Percentiles rank a stretch among this genome's conserved stretches.
phyloP scores from a whole-genome alignment of 2,329 filamentous ascomycete species.

The Plectosphaerella plurivora region DNA sequence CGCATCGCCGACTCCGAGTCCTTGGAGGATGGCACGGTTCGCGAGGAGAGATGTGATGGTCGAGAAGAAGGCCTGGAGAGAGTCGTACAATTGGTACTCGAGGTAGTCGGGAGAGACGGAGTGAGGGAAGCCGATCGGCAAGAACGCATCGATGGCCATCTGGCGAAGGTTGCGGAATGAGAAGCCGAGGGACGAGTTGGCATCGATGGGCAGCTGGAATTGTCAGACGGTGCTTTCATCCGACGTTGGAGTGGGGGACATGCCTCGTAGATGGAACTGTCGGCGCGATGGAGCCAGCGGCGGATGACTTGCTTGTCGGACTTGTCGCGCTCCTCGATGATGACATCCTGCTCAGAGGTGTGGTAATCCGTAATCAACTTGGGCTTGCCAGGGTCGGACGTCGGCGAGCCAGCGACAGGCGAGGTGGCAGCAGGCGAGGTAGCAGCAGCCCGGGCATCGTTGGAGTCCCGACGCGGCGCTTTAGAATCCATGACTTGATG shows the following conservation, averaged over 20 bases:
- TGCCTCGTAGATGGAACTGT: constrained; percentile 3
- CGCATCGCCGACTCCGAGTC: constrained; percentile 78
- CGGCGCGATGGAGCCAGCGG: constrained; percentile 4
- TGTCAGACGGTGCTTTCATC: background rate
- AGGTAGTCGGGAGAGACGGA: constrained; percentile 84
- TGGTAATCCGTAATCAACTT: background rate
- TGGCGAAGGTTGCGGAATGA: constrained; percentile 4
- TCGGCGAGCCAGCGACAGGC: background rate
- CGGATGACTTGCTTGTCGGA: constrained; percentile 1
- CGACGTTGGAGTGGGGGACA: background rate
- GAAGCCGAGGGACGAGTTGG: constrained; percentile 9
- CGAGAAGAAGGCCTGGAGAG: constrained; percentile 78
- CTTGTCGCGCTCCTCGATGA: constrained; percentile 6
- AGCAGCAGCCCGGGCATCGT: too few relatives aligned
- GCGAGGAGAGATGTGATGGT: constrained; percentile 77
- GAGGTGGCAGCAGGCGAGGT: too few relatives aligned
- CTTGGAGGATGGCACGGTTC: constrained; percentile 74
- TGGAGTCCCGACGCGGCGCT: too few relatives aligned
- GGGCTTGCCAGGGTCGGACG: background rate
- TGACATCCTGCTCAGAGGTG: background rate
- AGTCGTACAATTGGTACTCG: constrained; percentile 67
- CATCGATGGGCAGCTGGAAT: background rate
- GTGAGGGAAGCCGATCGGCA: constrained; percentile 83
- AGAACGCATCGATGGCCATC: constrained; percentile 62
- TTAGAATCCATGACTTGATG: too few relatives aligned